Conservation (phyloP, 305 asterid species). For the Solanum hybrid region DNA sequence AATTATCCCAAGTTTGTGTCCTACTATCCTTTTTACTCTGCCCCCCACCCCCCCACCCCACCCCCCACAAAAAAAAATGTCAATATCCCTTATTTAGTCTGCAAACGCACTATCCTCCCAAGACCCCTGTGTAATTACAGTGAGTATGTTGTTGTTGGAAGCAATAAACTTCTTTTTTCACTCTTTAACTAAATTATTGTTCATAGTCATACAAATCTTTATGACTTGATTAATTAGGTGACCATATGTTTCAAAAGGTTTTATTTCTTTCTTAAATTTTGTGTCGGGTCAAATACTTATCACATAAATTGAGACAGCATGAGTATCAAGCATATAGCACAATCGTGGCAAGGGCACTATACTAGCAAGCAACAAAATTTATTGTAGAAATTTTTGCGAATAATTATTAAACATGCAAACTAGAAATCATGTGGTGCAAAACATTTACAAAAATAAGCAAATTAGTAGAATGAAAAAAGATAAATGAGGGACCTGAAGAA, state of each 20-base stretch:
- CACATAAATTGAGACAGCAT: neutral
- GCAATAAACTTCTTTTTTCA: neutral
- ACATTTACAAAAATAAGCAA: neutral
- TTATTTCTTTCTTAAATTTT: neutral
- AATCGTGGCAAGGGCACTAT: neutral
- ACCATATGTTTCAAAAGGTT: neutral
- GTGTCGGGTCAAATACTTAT: neutral
- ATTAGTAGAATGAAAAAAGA: neutral
- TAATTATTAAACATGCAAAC: neutral
- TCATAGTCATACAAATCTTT: neutral
- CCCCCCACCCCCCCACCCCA: too few relatives aligned
- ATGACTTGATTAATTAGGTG: neutral
- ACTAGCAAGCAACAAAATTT: neutral
- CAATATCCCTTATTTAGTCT: neutral
- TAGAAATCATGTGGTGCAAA: neutral
- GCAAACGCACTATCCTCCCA: neutral
- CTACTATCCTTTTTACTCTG: neutral
- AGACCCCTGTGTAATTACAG: neutral
- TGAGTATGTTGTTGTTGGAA: neutral
- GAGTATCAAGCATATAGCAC: neutral
- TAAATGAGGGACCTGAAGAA: conserved; percentile 1
- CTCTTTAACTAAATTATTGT: neutral
- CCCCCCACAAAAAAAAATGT: too few relatives aligned
- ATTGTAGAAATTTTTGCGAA: neutral
- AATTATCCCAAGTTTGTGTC: neutral